A percentile compares a stretch with the other conserved stretches of the same genome.
phyloP scores from a whole-genome alignment of 2,329 filamentous ascomycete species.

The Fusarium sarcochroum region DNA sequence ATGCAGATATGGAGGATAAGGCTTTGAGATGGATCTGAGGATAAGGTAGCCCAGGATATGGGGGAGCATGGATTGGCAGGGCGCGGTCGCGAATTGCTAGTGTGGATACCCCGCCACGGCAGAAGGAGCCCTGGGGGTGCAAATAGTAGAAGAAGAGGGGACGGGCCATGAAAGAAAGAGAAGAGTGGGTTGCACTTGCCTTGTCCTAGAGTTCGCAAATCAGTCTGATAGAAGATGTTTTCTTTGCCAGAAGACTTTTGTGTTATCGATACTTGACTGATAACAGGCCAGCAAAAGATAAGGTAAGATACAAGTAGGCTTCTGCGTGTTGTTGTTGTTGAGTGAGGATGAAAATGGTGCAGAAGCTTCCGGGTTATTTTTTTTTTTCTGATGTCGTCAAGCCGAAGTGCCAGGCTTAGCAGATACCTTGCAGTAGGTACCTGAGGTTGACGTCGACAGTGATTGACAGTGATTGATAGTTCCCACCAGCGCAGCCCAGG shows the following conservation, averaged over 20 bases:
- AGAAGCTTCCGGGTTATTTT: slow-evolving; percentile 15
- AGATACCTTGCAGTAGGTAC: not conserved
- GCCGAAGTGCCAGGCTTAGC: slow-evolving; percentile 4
- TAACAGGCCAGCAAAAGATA: not conserved
- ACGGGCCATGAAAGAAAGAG: slow-evolving; percentile 1
- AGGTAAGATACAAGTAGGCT: not conserved
- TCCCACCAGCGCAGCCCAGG: slow-evolving; percentile 5
- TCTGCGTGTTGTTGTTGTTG: not conserved
- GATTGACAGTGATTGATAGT: slow-evolving; percentile 9
- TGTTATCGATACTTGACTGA: not conserved
- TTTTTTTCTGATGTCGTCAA: slow-evolving; percentile 10
- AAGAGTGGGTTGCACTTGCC: slow-evolving; percentile 2
- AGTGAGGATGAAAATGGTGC: slow-evolving; percentile 30
- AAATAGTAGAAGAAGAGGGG: slow-evolving; percentile 32
- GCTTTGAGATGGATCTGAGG: slow-evolving; percentile 42
- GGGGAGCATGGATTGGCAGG: slow-evolving; percentile 53
- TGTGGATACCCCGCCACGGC: slow-evolving; percentile 54
- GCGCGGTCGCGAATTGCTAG: slow-evolving; percentile 51
- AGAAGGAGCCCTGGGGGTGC: slow-evolving; percentile 38
- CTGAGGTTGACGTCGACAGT: slow-evolving; percentile 14
- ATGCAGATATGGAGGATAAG: slow-evolving; percentile 44
- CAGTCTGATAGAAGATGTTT: not conserved
- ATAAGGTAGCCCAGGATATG: slow-evolving; percentile 38
- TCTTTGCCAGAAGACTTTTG: not conserved
- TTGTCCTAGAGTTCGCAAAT: not conserved